Evolutionary conservation across 164 flowering plant genomes (phyloP).

Genomic region (Magnolia officinalis): DNA sequence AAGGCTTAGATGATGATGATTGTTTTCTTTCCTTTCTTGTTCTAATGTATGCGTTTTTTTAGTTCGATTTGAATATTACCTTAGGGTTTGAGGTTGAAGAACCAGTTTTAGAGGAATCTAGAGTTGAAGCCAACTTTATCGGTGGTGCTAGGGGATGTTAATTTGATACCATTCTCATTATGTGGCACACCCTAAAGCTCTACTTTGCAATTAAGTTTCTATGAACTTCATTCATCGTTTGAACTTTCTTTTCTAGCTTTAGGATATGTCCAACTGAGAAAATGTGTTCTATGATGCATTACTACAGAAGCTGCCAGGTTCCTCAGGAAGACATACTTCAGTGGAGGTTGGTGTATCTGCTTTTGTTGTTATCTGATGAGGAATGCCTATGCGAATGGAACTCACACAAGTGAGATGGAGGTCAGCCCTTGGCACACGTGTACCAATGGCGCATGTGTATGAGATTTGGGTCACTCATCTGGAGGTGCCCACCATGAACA

Average conservation of each 20-base stretch:
- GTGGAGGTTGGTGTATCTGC: conserved; percentile 72
- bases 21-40: too few relatives aligned
- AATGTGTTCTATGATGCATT: conserved; percentile 6
- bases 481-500: neutral
- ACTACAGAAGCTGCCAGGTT: conserved; percentile 71
- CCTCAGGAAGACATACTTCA: conserved; percentile 75
- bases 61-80: too few relatives aligned
- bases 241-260: neutral
- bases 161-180: too few relatives aligned
- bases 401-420: neutral
- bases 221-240: neutral
- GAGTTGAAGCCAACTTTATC: too few relatives aligned
- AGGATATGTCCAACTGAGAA: neutral
- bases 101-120: too few relatives aligned
- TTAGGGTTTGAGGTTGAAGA: too few relatives aligned
- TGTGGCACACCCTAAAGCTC: too few relatives aligned
- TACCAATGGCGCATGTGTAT: neutral
- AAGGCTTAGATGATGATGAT: too few relatives aligned
- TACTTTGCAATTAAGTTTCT: neutral
- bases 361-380: neutral
- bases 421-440: neutral
- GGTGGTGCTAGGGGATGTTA: too few relatives aligned
- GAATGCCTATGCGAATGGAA: neutral
- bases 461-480: neutral
- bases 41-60: too few relatives aligned